phyloP scores from a whole-genome alignment of 805 yeast genomes.

The Metschnikowia picachoensis region DNA sequence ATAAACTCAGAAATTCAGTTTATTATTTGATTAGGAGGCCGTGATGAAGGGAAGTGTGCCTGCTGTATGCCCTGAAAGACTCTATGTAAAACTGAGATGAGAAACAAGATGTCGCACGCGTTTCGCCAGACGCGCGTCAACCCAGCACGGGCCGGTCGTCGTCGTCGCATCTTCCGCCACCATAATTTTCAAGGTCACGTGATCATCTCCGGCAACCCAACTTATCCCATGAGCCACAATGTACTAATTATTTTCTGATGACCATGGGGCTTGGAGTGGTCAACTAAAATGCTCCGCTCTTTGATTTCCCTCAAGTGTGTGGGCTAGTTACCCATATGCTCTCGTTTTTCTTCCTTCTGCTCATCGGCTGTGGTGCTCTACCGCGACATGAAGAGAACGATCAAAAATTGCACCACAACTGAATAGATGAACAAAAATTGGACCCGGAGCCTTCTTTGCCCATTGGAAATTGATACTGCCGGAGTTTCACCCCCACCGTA shows the following conservation, averaged over 20 bases:
- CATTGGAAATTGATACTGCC: constrained; percentile 57
- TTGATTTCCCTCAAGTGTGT: neutral
- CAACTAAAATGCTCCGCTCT: no score
- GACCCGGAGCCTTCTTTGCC: constrained; percentile 73
- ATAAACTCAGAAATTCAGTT: neutral
- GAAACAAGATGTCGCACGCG: no score
- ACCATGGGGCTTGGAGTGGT: no score
- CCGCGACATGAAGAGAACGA: constrained; percentile 64
- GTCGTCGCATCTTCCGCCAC: neutral
- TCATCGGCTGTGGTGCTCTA: neutral
- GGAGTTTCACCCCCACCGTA: constrained; percentile 35
- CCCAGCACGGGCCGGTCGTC: neutral
- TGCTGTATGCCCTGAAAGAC: no score
- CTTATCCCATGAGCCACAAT: neutral
- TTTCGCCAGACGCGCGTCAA: neutral
- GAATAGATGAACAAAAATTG: constrained; percentile 85
- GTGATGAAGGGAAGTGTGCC: no score
- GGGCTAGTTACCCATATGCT: neutral
- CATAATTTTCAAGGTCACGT: neutral
- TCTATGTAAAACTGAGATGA: no score
- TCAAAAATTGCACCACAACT: constrained; percentile 69
- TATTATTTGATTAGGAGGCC: neutral
- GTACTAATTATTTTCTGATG: no score
- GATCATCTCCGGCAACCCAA: neutral
- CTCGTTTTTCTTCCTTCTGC: neutral